Conservation (phyloP, 2,329 filamentous ascomycete species). For the Pseudocercospora fuligena region DNA sequence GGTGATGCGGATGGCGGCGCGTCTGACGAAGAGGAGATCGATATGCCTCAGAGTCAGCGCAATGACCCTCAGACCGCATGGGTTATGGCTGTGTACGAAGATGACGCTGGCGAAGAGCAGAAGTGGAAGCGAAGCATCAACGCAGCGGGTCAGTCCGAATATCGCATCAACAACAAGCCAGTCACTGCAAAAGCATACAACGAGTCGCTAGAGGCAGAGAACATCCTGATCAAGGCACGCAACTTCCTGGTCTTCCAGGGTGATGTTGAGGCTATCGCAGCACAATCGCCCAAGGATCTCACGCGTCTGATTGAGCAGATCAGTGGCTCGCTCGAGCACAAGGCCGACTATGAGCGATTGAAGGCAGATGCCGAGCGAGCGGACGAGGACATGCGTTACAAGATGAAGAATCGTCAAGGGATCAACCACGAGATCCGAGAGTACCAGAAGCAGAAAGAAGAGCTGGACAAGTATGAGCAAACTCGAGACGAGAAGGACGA, state of each 20-base stretch:
- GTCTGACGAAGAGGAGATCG: conserved; percentile 51
- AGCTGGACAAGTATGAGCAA: conserved; percentile 89
- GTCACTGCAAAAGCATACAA: conserved; percentile 94
- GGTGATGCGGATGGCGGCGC: conserved; percentile 61
- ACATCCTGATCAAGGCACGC: conserved; percentile 95
- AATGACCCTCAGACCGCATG: conserved; percentile 92
- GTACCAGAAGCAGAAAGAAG: conserved; percentile 94
- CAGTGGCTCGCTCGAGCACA: conserved; percentile 92
- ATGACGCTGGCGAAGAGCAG: conserved; percentile 93
- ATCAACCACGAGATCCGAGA: conserved; percentile 99
- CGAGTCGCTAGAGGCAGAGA: conserved; percentile 85
- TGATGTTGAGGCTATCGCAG: conserved; percentile 95
- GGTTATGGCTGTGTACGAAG: conserved; percentile 99
- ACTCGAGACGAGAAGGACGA: conserved; percentile 90
- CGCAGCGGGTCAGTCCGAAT: conserved; percentile 85
- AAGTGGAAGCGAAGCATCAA: conserved; percentile 96
- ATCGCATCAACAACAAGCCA: conserved; percentile 90
- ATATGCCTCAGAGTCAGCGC: conserved; percentile 64
- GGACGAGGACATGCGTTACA: conserved; percentile 84
- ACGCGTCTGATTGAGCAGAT: conserved; percentile 96
- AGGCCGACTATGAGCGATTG: conserved; percentile 89
- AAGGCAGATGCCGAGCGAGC: conserved; percentile 86
- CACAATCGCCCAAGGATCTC: conserved; percentile 90
- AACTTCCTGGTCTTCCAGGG: conserved; percentile 99
- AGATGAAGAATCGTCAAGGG: conserved; percentile 84